Evolutionary conservation across 805 yeast species (phyloP).

Genomic region (Starmerella asiatica): DNA sequence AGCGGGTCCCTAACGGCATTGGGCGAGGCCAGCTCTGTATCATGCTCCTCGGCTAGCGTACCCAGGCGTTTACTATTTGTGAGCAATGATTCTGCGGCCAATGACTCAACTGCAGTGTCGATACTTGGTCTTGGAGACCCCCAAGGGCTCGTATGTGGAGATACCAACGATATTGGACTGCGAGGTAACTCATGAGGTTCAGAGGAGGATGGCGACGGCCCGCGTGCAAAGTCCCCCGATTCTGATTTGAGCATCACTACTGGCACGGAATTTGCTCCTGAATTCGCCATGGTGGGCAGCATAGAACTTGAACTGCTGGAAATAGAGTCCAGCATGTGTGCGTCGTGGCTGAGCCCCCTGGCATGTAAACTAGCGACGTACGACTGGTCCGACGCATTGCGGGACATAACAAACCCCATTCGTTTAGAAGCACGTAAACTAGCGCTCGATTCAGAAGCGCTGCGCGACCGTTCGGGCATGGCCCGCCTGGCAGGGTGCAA

Average conservation of each 20-base stretch:
- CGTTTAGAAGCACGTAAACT: slow-evolving; percentile 55
- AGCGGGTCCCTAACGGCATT: background rate
- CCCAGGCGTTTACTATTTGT: slow-evolving; percentile 7
- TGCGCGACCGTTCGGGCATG: slow-evolving; percentile 23
- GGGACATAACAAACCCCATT: slow-evolving; percentile 49
- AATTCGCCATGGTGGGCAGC: too few relatives aligned
- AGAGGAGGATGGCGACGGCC: too few relatives aligned
- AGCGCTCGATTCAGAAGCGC: slow-evolving; percentile 31
- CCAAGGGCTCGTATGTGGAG: slow-evolving; percentile 12
- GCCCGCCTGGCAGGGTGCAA: background rate
- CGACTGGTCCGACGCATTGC: slow-evolving; percentile 17
- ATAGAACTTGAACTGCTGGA: background rate
- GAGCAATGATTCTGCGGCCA: slow-evolving; percentile 2
- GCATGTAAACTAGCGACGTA: slow-evolving; percentile 18
- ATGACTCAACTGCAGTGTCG: slow-evolving; percentile 1
- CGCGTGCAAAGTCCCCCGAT: too few relatives aligned
- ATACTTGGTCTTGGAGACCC: slow-evolving; percentile 13
- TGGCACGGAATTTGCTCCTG: too few relatives aligned
- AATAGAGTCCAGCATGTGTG: slow-evolving; percentile 4
- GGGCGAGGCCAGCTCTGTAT: background rate
- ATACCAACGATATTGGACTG: slow-evolving; percentile 6
- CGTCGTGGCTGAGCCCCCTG: slow-evolving; percentile 32
- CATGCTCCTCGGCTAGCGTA: slow-evolving; percentile 13
- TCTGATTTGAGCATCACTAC: too few relatives aligned
- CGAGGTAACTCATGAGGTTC: too few relatives aligned